Evolutionary conservation across 2,329 filamentous ascomycete genomes (phyloP).

Genomic region (Paramyrothecium roridum): DNA sequence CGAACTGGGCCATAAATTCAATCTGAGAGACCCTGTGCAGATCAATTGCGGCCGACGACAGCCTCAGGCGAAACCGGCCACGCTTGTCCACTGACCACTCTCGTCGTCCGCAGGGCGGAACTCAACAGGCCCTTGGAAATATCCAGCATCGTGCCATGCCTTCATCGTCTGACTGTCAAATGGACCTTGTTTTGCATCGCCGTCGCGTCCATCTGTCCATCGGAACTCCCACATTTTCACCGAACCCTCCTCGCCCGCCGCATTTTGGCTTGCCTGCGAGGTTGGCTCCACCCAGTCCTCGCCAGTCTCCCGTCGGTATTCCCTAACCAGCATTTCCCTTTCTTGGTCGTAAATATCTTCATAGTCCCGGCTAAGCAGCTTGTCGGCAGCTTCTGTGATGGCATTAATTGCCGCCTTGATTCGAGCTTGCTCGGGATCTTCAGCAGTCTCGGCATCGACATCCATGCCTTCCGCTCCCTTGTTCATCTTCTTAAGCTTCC

Average conservation of each 20-base stretch:
- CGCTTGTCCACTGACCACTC: slow-evolving; percentile 50
- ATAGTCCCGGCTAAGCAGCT: slow-evolving; percentile 76
- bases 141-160: slow-evolving; percentile 87
- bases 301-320: slow-evolving; percentile 81
- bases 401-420: slow-evolving; percentile 73
- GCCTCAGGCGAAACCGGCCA: slow-evolving; percentile 49
- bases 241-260: slow-evolving; percentile 13
- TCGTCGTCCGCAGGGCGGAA: slow-evolving; percentile 57
- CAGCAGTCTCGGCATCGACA: slow-evolving; percentile 49
- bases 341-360: slow-evolving; percentile 91
- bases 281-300: slow-evolving; percentile 71
- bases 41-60: slow-evolving; percentile 2
- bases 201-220: slow-evolving; percentile 86
- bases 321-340: slow-evolving; percentile 76
- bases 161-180: slow-evolving; percentile 85
- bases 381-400: slow-evolving; percentile 88
- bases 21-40: not conserved
- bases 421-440: slow-evolving; percentile 66
- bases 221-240: slow-evolving; percentile 75
- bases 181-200: slow-evolving; percentile 75
- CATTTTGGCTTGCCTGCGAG: slow-evolving; percentile 14
- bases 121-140: slow-evolving; percentile 82
- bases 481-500: slow-evolving; percentile 68
- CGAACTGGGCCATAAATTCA: not conserved
- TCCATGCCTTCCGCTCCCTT: slow-evolving; percentile 63